Conservation (phyloP, 306 rosid genomes). For the Vigna trinervia region DNA sequence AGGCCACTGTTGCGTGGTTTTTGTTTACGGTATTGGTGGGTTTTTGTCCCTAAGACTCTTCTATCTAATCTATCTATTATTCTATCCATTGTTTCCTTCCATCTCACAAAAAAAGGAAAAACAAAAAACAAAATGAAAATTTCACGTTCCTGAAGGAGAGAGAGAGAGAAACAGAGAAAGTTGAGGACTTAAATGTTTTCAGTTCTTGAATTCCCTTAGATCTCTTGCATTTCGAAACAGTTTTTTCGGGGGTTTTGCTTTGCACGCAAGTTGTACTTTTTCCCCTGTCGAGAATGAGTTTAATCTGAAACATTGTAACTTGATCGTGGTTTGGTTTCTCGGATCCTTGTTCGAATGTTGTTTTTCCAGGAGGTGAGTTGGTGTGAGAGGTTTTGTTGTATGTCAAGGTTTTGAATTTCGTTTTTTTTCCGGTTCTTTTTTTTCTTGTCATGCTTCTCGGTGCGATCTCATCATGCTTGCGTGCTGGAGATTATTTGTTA, state of each 20-base stretch:
- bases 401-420: constrained; percentile 47
- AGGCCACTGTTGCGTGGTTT: constrained; percentile 68
- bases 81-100: constrained; percentile 38
- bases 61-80: constrained; percentile 28
- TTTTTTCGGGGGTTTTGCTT: constrained; percentile 22
- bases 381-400: constrained; percentile 23
- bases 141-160: constrained; percentile 26
- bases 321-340: constrained; percentile 43
- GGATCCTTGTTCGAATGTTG: constrained; percentile 46
- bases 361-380: constrained; percentile 58
- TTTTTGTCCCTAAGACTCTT: constrained; percentile 49
- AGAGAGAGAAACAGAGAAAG: constrained; percentile 32
- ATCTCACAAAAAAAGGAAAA: constrained; percentile 25
- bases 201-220: constrained; percentile 47
- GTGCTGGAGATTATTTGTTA: constrained; percentile 29
- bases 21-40: constrained; percentile 55
- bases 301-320: constrained; percentile 43
- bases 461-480: constrained; percentile 44
- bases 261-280: constrained; percentile 16
- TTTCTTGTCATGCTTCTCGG: not conserved
- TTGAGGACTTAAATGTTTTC: constrained; percentile 32
- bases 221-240: constrained; percentile 50
- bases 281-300: constrained; percentile 21
- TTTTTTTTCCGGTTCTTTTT: not conserved
- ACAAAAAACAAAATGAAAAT: not conserved